Base-by-base conservation (phyloP, 2,329 filamentous ascomycete species). In the Clonostachys byssicola region DNA sequence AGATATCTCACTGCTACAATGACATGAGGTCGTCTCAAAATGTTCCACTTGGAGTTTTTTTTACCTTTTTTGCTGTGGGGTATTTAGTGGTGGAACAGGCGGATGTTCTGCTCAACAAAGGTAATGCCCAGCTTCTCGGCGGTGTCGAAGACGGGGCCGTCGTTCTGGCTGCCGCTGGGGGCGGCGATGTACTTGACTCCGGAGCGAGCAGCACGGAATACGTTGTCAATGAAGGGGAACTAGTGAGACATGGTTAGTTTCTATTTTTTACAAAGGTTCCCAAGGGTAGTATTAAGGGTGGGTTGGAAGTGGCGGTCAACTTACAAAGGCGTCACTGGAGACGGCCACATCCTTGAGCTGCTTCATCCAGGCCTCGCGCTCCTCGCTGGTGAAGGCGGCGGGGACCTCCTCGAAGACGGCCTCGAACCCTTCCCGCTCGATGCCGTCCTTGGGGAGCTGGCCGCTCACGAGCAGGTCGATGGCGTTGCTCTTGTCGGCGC, bases 221-320 rank as follows among this genome's bases (percentile, higher is more conserved):
- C 88, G 61, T 99, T 99, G 77, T 99, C 94, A 61, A 90, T 89
- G 73, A 99, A 99, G 56, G 94, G 94, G 83, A 99, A 99, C 88
- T 90, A 49, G 2, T 40, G 7, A 17, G 9, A 33, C 14, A 3
- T 10, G 30, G 53, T 67, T 57, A 66, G 62, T 45, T 42, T 17
- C 41, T 16, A 41, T 55, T 34, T 12, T 8, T 44, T 30, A 10
- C 23, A 20, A 34, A n/a, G 17, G 36, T 53, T 45, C 7, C 38
- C 34, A 42, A 46, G 20, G 41, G 40, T 14, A 9, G 3, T 17
- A 17, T 12, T 20, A 20, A 14, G 5, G 13, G 6, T 8, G 14
- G 3, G 4, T 12, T 7, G n/a, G n/a, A 36, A 7, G 13, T 17
- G 40, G 16, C n/a, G 40, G 14, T 36, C 23, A 34, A 81, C 88